A percentile compares a stretch with the other conserved stretches of the same genome.
phyloP scores from a whole-genome alignment of 1,139 yeast species.

The Geotrichum histeridarum region DNA sequence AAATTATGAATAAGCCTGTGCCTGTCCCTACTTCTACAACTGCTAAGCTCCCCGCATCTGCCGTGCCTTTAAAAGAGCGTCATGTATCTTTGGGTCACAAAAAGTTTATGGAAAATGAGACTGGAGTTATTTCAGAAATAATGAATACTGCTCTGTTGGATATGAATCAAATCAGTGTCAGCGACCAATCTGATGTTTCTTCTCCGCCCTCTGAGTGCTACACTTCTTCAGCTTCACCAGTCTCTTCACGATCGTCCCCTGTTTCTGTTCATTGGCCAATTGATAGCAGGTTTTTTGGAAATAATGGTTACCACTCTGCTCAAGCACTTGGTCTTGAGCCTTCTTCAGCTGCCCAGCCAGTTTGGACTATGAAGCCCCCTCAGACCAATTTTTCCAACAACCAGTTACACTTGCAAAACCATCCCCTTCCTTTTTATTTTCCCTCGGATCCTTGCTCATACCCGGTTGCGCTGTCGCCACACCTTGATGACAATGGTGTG shows the following conservation, averaged over 20 bases:
- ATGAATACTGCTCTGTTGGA: slow-evolving; percentile 15
- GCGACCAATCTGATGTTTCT: not conserved
- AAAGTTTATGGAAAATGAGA: slow-evolving; percentile 6
- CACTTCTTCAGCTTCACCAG: slow-evolving; percentile 5
- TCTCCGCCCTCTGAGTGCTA: not conserved
- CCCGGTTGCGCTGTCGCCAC: no score
- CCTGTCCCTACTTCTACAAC: not conserved
- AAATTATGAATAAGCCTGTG: not conserved
- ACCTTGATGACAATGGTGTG: no score
- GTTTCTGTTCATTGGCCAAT: slow-evolving; percentile 7
- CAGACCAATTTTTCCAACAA: slow-evolving; percentile 3
- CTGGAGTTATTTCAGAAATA: slow-evolving; percentile 12
- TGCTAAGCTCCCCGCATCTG: not conserved
- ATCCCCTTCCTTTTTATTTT: slow-evolving; percentile 2
- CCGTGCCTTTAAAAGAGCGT: not conserved
- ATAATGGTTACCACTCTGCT: not conserved
- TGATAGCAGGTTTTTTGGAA: slow-evolving; percentile 4
- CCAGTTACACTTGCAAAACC: not conserved
- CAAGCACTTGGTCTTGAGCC: not conserved
- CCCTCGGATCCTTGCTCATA: not conserved
- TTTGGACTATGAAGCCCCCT: slow-evolving; percentile 1
- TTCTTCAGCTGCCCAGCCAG: not conserved
- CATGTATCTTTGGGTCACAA: not conserved
- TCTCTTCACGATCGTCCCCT: slow-evolving; percentile 5
- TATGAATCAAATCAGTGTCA: slow-evolving; percentile 12